Percentiles rank a stretch among this genome's conserved stretches.
Evolutionary conservation across 2,329 filamentous ascomycete genomes (phyloP).

Genomic region (Cladosporium colombiae): DNA sequence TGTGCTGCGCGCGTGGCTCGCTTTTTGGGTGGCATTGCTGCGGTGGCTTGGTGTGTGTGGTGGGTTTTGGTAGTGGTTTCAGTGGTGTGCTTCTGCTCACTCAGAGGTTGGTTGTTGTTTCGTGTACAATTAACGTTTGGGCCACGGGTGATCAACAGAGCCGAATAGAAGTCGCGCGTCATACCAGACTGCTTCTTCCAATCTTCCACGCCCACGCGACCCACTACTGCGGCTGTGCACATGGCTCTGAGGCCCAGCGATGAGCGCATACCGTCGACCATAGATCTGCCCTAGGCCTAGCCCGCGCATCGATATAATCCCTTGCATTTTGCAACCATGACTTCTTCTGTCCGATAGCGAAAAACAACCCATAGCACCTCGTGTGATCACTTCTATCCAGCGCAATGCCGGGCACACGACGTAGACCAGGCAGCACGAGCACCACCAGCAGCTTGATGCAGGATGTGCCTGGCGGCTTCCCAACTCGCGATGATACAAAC

Average conservation of each 20-base stretch:
- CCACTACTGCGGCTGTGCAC: conserved; percentile 11
- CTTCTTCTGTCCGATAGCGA: not conserved
- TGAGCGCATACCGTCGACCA: conserved; percentile 11
- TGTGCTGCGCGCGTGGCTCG: conserved; percentile 10
- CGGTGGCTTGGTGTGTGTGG: not conserved
- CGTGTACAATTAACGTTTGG: not conserved
- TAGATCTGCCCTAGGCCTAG: conserved; percentile 5
- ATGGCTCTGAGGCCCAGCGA: not conserved
- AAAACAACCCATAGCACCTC: not conserved
- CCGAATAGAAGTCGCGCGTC: conserved; percentile 7
- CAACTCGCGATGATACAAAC: conserved; percentile 30
- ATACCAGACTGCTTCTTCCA: conserved; percentile 10
- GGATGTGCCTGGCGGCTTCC: conserved; percentile 53
- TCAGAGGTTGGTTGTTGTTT: not conserved
- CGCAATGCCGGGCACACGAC: conserved; percentile 18
- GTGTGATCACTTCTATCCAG: not conserved
- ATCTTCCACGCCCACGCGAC: conserved; percentile 17
- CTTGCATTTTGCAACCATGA: conserved; percentile 1
- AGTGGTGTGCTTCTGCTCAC: not conserved
- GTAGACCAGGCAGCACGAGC: conserved; percentile 26
- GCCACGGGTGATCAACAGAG: conserved; percentile 7
- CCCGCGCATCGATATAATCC: not conserved
- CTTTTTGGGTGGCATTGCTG: conserved; percentile 16
- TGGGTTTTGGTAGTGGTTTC: not conserved
- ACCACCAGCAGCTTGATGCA: conserved; percentile 42